Conservation (phyloP, 495 filamentous ascomycete species). For the Podospora appendiculata region DNA sequence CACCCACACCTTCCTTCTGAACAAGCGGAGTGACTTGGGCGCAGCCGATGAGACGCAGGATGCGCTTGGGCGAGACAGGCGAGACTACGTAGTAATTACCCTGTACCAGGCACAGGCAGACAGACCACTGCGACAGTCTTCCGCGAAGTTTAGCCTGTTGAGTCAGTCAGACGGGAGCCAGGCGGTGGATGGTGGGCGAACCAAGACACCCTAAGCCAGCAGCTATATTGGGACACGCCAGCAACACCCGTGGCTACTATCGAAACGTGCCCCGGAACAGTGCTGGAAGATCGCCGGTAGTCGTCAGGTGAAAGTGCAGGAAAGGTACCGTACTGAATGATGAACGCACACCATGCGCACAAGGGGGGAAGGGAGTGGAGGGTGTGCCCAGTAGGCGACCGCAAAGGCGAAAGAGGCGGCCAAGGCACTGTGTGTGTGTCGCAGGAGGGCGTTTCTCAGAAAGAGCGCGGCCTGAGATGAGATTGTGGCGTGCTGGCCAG, state of each 20-base stretch:
- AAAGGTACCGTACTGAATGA: too few species aligned
- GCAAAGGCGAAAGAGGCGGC: not conserved
- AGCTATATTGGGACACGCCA: not conserved
- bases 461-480: too few species aligned
- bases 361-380: not conserved
- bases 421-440: too few species aligned
- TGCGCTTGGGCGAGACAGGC: not conserved
- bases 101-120: too few species aligned
- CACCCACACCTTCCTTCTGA: not conserved
- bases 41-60: not conserved
- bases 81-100: not conserved
- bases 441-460: too few species aligned
- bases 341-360: too few species aligned
- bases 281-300: not conserved
- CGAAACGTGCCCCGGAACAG: too few species aligned
- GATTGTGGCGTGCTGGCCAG: too few species aligned
- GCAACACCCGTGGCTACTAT: too few species aligned
- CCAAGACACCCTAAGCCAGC: not conserved
- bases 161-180: not conserved
- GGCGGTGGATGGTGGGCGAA: not conserved
- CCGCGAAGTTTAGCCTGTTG: not conserved
- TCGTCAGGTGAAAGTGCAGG: not conserved
- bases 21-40: not conserved
- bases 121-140: not conserved
- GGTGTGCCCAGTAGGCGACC: not conserved